Conservation (phyloP, 163 green algal species). For the Coccomyxa subellipsoidea region DNA sequence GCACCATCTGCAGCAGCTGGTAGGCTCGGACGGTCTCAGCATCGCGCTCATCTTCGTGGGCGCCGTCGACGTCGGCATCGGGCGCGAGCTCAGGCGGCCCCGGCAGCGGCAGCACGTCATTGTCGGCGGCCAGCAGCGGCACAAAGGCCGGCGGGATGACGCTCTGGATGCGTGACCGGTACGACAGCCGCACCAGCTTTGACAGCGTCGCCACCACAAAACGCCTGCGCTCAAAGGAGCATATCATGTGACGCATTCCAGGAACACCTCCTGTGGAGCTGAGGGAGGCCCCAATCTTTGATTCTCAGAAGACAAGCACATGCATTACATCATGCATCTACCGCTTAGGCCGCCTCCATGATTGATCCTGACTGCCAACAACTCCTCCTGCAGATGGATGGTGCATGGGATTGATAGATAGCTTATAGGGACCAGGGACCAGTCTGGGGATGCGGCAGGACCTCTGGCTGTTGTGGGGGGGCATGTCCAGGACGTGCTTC, state of each 20-base stretch:
- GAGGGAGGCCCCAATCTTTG: too few relatives aligned
- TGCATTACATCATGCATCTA: too few relatives aligned
- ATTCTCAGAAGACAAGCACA: too few relatives aligned
- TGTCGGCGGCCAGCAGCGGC: conserved; percentile 57
- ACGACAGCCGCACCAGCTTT: conserved; percentile 72
- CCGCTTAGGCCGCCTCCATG: too few relatives aligned
- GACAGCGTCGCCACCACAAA: conserved; percentile 73
- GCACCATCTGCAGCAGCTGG: conserved; percentile 15
- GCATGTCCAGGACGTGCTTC: conserved; percentile 63
- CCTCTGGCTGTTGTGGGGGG: conserved; percentile 42
- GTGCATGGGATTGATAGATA: too few relatives aligned
- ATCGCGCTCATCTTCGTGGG: background rate
- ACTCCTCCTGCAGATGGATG: too few relatives aligned
- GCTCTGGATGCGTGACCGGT: conserved; percentile 55
- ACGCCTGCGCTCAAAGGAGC: conserved; percentile 23
- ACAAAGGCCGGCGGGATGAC: conserved; percentile 62
- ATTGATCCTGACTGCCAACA: too few relatives aligned
- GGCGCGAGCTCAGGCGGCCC: background rate
- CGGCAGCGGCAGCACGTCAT: background rate
- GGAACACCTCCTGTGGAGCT: background rate
- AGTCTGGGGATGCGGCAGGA: too few relatives aligned
- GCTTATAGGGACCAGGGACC: too few relatives aligned
- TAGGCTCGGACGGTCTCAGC: background rate
- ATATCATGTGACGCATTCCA: background rate
- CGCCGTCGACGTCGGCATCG: background rate